Evolutionary conservation across 352 stramenopile genomes (phyloP).

Genomic region (Phytophthora kernoviae): DNA sequence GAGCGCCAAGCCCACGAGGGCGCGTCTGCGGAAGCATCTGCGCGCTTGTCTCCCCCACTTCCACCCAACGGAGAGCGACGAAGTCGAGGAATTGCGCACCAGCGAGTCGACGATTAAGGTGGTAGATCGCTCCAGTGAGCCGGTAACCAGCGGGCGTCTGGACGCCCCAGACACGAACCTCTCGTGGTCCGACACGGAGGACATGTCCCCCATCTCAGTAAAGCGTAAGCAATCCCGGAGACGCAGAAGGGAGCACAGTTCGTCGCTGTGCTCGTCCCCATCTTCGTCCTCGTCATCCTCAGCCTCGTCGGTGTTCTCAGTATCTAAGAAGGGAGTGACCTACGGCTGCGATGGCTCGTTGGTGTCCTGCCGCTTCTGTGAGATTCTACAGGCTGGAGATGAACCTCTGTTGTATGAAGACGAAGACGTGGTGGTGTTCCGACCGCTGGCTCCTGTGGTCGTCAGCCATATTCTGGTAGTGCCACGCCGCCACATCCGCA

Average conservation of each 20-base stretch:
- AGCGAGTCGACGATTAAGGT: conserved; percentile 15
- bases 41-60: conserved; percentile 33
- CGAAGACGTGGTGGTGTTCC: conserved; percentile 77
- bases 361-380: conserved; percentile 82
- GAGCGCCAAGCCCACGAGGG: conserved; percentile 11
- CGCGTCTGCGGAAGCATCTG: conserved; percentile 34
- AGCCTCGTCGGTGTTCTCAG: conserved; percentile 39
- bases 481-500: conserved; percentile 82
- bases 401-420: conserved; percentile 86
- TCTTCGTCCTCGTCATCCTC: conserved; percentile 31
- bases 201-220: conserved; percentile 31
- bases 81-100: conserved; percentile 9
- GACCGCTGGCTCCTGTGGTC: conserved; percentile 67
- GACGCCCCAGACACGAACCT: conserved; percentile 27
- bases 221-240: conserved; percentile 19
- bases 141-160: conserved; percentile 1
- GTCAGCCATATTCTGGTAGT: conserved; percentile 84
- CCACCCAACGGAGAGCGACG: conserved; percentile 16
- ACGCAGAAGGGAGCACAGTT: conserved; percentile 22
- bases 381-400: conserved; percentile 68
- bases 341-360: conserved; percentile 68
- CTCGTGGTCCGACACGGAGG: conserved; percentile 53
- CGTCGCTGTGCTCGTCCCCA: conserved; percentile 22
- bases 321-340: conserved; percentile 74
- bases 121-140: conserved; percentile 3